These are phyloP conservation scores for Paulownia fortunei DNA, from an alignment of 257 asterid species.

Conservation along the genomic window DNA sequence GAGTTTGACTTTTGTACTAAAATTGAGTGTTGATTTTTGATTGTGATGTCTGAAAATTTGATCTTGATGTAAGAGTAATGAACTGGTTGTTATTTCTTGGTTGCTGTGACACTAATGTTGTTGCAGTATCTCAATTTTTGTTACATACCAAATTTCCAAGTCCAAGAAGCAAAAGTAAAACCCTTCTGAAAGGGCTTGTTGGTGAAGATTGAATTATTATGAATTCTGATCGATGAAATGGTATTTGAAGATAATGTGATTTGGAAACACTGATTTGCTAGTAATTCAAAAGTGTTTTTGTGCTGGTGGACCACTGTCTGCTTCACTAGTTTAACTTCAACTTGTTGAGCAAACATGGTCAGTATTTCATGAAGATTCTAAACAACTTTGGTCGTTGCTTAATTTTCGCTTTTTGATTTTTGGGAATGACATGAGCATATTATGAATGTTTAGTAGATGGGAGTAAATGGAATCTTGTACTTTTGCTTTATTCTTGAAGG, in stretches of 20 bases:
- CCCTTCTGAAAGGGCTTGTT: background rate
- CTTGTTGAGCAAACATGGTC: constrained; percentile 4
- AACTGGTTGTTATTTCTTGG: background rate
- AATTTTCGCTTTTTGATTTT: background rate
- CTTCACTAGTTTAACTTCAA: background rate
- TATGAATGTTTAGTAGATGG: background rate
- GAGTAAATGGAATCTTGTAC: background rate
- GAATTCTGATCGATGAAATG: background rate
- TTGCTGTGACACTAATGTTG: background rate
- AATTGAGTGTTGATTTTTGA: background rate
- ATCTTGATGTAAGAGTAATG: background rate
- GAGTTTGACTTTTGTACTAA: background rate
- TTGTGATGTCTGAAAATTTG: background rate
- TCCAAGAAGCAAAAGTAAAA: background rate
- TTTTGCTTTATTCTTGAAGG: constrained; percentile 21
- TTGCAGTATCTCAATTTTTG: background rate
- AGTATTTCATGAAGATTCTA: constrained; percentile 11
- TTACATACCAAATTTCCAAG: background rate
- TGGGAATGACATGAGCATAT: background rate
- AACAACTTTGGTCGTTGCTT: constrained; percentile 8
- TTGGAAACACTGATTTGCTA: background rate
- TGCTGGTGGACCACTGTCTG: background rate
- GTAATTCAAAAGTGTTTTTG: background rate
- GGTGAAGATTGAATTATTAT: background rate
- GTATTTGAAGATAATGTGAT: background rate